A percentile compares a stretch with the other conserved stretches of the same genome.
phyloP scores from a whole-genome alignment of 2,329 filamentous ascomycete genomes.

The Fusarium succisae region DNA sequence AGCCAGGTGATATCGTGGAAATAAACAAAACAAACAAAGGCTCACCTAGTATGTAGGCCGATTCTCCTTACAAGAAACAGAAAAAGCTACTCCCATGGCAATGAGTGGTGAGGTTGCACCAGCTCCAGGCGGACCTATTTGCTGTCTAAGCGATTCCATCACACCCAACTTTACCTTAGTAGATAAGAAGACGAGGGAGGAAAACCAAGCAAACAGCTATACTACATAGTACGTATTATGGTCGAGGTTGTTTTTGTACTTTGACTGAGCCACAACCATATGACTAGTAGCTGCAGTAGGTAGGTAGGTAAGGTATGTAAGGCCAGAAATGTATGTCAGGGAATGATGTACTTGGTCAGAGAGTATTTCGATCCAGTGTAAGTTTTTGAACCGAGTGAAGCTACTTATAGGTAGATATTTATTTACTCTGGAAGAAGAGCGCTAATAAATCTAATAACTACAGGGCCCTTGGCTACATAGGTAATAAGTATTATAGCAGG shows the following conservation, averaged over 20 bases:
- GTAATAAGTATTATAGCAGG: not conserved
- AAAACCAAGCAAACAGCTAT: constrained; percentile 6
- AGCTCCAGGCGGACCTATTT: constrained; percentile 61
- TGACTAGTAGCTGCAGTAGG: not conserved
- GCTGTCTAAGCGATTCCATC: constrained; percentile 72
- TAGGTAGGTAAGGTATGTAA: not conserved
- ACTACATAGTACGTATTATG: not conserved
- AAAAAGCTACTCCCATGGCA: constrained; percentile 66
- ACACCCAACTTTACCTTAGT: constrained; percentile 75
- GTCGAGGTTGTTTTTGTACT: not conserved
- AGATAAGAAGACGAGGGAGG: constrained; percentile 63
- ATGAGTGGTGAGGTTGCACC: constrained; percentile 73
- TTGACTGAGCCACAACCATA: constrained; percentile 1
- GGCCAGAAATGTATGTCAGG: not conserved
- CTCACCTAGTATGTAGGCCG: constrained; percentile 14
- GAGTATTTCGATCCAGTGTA: not conserved
- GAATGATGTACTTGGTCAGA: not conserved
- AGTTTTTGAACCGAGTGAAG: not conserved
- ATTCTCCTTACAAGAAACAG: not conserved
- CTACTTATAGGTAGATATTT: not conserved
- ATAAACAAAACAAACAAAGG: constrained; percentile 49
- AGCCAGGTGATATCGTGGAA: not conserved
- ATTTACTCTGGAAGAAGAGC: not conserved
- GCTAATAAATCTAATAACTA: not conserved
- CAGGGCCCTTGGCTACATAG: not conserved